Percentiles rank a stretch among this genome's conserved stretches.
phyloP scores from a whole-genome alignment of 805 yeast genomes.

The Monosporozyma unispora region DNA sequence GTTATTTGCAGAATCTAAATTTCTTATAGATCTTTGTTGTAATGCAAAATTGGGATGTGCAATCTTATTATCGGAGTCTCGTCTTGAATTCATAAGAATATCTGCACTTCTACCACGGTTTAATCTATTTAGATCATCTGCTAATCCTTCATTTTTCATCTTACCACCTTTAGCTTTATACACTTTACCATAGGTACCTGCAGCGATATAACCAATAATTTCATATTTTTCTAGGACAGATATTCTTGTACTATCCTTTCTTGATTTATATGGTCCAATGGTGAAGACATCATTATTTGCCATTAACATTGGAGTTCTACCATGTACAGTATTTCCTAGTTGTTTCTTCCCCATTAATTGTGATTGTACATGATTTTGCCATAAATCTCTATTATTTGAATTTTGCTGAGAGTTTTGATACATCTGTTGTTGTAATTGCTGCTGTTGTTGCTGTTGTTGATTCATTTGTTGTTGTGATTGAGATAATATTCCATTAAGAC shows the following conservation, averaged over 20 bases:
- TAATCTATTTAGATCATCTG: neutral
- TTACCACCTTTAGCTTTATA: constrained; percentile 61
- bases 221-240: constrained; percentile 80
- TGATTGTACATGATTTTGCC: constrained; percentile 10
- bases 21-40: neutral
- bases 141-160: neutral
- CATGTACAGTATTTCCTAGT: constrained; percentile 15
- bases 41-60: neutral
- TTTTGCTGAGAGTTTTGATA: constrained; percentile 11
- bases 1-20: neutral
- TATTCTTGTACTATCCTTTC: constrained; percentile 57
- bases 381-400: constrained; percentile 10
- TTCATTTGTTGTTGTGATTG: neutral
- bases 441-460: constrained; percentile 8
- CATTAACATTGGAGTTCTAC: constrained; percentile 40
- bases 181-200: constrained; percentile 97
- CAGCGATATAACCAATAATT: constrained; percentile 91
- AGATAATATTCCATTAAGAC: neutral
- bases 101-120: neutral
- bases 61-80: neutral
- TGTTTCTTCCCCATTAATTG: constrained; percentile 6
- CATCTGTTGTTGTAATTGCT: constrained; percentile 11
- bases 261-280: constrained; percentile 47
- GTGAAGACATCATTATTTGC: constrained; percentile 48
- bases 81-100: neutral